Evolutionary conservation across 2,329 filamentous ascomycete species (phyloP).

Genomic region (Metarhizium guizhouense): DNA sequence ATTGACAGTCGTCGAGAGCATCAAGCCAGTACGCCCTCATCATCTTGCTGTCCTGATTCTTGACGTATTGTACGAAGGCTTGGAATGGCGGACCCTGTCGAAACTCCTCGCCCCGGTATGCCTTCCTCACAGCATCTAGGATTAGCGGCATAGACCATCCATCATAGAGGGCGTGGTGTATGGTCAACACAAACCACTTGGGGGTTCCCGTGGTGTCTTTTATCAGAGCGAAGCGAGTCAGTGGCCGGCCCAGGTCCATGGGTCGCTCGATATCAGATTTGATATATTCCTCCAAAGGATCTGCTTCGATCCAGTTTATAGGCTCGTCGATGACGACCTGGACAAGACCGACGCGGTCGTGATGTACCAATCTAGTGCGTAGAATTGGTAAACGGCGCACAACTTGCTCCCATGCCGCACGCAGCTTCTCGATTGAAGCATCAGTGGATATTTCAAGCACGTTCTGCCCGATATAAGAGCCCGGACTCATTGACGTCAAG

Average conservation of each 20-base stretch:
- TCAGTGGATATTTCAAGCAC: constrained; percentile 8
- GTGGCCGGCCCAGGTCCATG: constrained; percentile 29
- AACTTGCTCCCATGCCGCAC: constrained; percentile 7
- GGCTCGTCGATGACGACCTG: constrained; percentile 33
- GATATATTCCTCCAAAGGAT: constrained; percentile 25
- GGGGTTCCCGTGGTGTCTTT: constrained; percentile 17
- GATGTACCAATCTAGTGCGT: constrained; percentile 34
- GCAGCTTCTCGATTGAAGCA: constrained; percentile 5
- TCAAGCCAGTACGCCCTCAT: constrained; percentile 34
- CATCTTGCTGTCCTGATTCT: constrained; percentile 22
- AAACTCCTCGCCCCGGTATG: not conserved
- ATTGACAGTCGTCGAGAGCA: constrained; percentile 27
- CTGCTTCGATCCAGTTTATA: constrained; percentile 16
- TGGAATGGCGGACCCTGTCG: constrained; percentile 22
- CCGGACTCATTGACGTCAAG: constrained; percentile 19
- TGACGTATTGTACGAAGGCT: constrained; percentile 34
- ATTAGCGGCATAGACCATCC: constrained; percentile 36
- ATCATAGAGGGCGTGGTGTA: constrained; percentile 45
- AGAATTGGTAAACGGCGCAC: constrained; percentile 21
- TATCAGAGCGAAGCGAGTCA: constrained; percentile 32
- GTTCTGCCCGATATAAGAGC: constrained; percentile 23
- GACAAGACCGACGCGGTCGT: constrained; percentile 28
- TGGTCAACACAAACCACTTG: constrained; percentile 29
- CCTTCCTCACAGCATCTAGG: constrained; percentile 19
- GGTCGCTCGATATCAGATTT: constrained; percentile 24